Evolutionary conservation across 805 yeast genomes (phyloP).

Genomic region (Saccharomycopsis synnaedendra): DNA sequence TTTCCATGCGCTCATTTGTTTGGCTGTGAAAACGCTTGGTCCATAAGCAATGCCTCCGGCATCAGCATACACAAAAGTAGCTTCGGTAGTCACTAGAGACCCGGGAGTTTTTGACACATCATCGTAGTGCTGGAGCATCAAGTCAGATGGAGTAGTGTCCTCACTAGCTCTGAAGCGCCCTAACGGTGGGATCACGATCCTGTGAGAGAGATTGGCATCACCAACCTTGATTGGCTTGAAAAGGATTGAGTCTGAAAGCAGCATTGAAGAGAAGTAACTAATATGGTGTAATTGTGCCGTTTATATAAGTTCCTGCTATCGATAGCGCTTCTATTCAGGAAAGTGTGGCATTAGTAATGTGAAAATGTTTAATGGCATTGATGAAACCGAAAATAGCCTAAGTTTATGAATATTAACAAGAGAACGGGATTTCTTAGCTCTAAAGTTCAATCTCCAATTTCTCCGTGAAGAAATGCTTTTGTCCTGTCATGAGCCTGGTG

Average conservation of each 20-base stretch:
- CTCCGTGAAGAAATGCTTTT: too few relatives aligned
- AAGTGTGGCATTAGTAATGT: too few relatives aligned
- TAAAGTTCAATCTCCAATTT: too few relatives aligned
- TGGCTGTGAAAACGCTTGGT: slow-evolving; percentile 24
- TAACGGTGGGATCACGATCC: slow-evolving; percentile 38
- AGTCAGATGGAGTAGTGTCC: slow-evolving; percentile 31
- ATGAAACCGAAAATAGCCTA: too few relatives aligned
- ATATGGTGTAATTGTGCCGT: too few relatives aligned
- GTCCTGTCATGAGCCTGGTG: too few relatives aligned
- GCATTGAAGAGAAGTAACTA: neutral
- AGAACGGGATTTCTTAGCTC: too few relatives aligned
- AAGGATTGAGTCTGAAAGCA: neutral
- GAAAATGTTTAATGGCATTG: too few relatives aligned
- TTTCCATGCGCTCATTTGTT: slow-evolving; percentile 27
- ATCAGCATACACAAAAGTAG: slow-evolving; percentile 32
- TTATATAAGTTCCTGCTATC: too few relatives aligned
- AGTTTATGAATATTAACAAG: too few relatives aligned
- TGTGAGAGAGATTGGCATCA: slow-evolving; percentile 23
- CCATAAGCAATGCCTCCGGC: slow-evolving; percentile 19
- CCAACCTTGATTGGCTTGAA: slow-evolving; percentile 31
- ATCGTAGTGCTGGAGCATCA: slow-evolving; percentile 38
- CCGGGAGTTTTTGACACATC: slow-evolving; percentile 47
- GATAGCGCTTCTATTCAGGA: too few relatives aligned
- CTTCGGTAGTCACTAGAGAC: slow-evolving; percentile 50
- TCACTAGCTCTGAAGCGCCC: slow-evolving; percentile 31